phyloP scores from a whole-genome alignment of 345 rosid genomes.

The Microcos paniculata region DNA sequence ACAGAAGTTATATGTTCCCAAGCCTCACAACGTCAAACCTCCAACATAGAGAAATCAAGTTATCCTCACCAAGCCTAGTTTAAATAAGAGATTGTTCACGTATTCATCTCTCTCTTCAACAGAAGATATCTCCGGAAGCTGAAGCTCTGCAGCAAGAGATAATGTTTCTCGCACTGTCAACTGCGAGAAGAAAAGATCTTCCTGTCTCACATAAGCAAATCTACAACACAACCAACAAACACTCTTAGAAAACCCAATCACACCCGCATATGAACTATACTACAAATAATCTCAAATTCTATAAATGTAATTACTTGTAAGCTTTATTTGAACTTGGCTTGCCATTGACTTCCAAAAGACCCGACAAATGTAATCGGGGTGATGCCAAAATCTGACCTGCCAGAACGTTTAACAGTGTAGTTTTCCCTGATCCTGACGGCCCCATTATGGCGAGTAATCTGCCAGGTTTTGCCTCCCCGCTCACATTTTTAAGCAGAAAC shows the following conservation, averaged over 20 bases:
- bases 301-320: slow-evolving; percentile 50
- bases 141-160: slow-evolving; percentile 92
- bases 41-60: slow-evolving; percentile 9
- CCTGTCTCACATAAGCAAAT: slow-evolving; percentile 90
- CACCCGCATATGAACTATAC: neutral
- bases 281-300: neutral
- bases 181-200: slow-evolving; percentile 96
- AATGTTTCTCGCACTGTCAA: slow-evolving; percentile 92
- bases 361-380: slow-evolving; percentile 70
- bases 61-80: slow-evolving; percentile 75
- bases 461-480: slow-evolving; percentile 96
- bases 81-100: slow-evolving; percentile 71
- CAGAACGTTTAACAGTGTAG: slow-evolving; percentile 86
- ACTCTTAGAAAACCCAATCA: slow-evolving; percentile 16
- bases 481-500: slow-evolving; percentile 75
- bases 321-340: slow-evolving; percentile 58
- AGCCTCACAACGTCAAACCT: neutral
- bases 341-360: slow-evolving; percentile 91
- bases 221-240: slow-evolving; percentile 39
- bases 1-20: neutral
- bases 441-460: slow-evolving; percentile 95
- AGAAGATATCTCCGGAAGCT: slow-evolving; percentile 66
- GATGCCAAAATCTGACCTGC: slow-evolving; percentile 79
- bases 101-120: slow-evolving; percentile 80
- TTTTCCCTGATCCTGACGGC: slow-evolving; percentile 98